phyloP scores from a whole-genome alignment of 805 yeast genomes.

The Candida ficus region DNA sequence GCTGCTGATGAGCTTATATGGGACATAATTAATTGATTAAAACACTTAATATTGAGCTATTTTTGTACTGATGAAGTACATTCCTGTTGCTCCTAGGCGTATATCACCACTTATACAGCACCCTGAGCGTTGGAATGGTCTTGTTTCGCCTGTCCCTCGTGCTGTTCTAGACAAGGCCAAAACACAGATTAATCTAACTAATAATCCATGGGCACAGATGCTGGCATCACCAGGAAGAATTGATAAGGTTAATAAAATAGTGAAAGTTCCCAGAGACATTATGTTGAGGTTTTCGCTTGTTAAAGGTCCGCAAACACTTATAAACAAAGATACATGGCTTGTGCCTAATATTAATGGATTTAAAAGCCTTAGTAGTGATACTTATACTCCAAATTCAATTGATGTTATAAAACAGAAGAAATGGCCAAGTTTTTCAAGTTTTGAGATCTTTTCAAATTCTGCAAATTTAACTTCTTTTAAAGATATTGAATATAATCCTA shows the following conservation, averaged over 20 bases:
- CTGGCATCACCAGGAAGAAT: slow-evolving; percentile 40
- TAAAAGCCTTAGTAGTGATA: slow-evolving; percentile 9
- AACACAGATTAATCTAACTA: slow-evolving; percentile 1
- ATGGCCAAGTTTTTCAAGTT: slow-evolving; percentile 11
- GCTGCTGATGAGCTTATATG: neutral
- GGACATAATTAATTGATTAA: too few species aligned
- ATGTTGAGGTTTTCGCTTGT: slow-evolving; percentile 9
- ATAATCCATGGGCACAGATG: slow-evolving; percentile 34
- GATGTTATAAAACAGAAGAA: slow-evolving; percentile 5
- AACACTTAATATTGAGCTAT: too few species aligned
- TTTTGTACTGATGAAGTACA: slow-evolving; percentile 6
- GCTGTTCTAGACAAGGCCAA: slow-evolving; percentile 11
- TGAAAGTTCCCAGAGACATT: slow-evolving; percentile 12
- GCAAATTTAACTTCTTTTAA: slow-evolving; percentile 7
- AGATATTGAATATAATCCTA: slow-evolving; percentile 13
- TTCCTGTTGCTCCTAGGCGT: slow-evolving; percentile 7
- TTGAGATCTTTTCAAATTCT: slow-evolving; percentile 12
- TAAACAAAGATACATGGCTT: slow-evolving; percentile 2
- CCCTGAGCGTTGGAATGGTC: slow-evolving; percentile 11
- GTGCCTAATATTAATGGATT: slow-evolving; percentile 11
- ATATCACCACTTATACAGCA: slow-evolving; percentile 11
- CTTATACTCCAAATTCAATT: slow-evolving; percentile 12
- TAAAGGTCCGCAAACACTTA: neutral
- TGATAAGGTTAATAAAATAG: slow-evolving; percentile 31
- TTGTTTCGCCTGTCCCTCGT: neutral